A percentile compares a stretch with the other conserved stretches of the same genome.
phyloP scores from a whole-genome alignment of 768 basidiomycete genomes.

The Termitomyces sp. region DNA sequence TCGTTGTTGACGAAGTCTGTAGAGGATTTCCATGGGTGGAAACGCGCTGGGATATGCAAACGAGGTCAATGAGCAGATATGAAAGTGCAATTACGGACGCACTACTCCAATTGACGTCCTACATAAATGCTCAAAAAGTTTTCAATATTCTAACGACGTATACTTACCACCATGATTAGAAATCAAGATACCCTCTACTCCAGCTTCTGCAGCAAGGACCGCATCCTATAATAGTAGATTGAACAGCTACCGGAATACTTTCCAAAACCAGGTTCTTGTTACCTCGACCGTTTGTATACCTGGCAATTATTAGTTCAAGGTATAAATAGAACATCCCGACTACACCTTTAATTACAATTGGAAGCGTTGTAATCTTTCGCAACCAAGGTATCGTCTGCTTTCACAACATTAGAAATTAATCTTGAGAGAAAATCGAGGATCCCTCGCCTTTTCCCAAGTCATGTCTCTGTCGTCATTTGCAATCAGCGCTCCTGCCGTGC shows the following conservation, averaged over 20 bases:
- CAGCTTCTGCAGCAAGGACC: constrained; percentile 74
- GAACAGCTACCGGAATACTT: not conserved
- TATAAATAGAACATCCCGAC: not conserved
- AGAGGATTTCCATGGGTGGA: constrained; percentile 74
- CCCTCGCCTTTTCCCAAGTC: constrained; percentile 64
- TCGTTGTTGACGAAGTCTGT: constrained; percentile 62
- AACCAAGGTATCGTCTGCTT: constrained; percentile 72
- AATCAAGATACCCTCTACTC: constrained; percentile 82
- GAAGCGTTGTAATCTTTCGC: constrained; percentile 59
- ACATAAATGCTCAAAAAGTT: not conserved
- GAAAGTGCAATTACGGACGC: constrained; percentile 16
- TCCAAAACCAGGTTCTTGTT: constrained; percentile 8
- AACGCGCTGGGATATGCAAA: constrained; percentile 44
- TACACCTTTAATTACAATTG: constrained; percentile 70
- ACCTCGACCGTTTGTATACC: constrained; percentile 75
- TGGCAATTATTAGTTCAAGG: constrained; percentile 15
- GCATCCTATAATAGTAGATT: constrained; percentile 55
- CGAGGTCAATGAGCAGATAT: not conserved
- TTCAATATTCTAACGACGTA: not conserved
- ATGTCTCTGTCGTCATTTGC: constrained; percentile 67
- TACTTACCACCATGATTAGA: constrained; percentile 84
- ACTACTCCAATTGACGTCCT: constrained; percentile 85
- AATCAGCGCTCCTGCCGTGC: constrained; percentile 64
- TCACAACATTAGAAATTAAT: not conserved
- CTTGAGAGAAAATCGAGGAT: not conserved